Evolutionary conservation across 768 basidiomycete genomes (phyloP).

Genomic region (Leccinum aurantiacum): DNA sequence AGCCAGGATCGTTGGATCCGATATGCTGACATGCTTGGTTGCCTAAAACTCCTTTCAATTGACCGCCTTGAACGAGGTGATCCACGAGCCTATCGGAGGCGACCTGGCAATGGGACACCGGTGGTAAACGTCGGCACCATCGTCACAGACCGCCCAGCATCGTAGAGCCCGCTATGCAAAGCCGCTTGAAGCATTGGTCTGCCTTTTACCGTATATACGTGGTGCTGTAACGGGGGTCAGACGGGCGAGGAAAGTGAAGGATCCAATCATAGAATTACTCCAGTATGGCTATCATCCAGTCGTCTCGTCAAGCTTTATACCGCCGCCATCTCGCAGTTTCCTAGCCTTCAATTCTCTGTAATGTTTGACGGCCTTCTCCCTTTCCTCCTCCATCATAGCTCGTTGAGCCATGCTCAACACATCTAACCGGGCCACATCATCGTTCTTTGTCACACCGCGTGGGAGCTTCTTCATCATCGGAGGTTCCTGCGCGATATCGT

Average conservation of each 20-base stretch:
- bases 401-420: constrained; percentile 75
- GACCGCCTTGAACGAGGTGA: background rate
- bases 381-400: constrained; percentile 72
- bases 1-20: background rate
- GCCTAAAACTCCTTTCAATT: background rate
- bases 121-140: constrained; percentile 6
- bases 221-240: background rate
- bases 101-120: background rate
- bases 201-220: constrained; percentile 5
- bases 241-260: background rate
- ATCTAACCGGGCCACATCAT: constrained; percentile 34
- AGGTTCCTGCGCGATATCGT: constrained; percentile 70
- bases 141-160: constrained; percentile 7
- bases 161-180: background rate
- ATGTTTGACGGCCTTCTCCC: constrained; percentile 63
- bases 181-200: background rate
- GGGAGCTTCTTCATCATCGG: constrained; percentile 59
- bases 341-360: constrained; percentile 70
- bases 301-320: constrained; percentile 9
- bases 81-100: constrained; percentile 5
- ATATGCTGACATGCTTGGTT: background rate
- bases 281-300: constrained; percentile 8
- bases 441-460: constrained; percentile 39
- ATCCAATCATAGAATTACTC: constrained; percentile 13
- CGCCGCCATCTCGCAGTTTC: constrained; percentile 28